These are phyloP conservation scores for Xylaria acuta DNA, from an alignment of 495 filamentous ascomycete species.

Conservation along the genomic window DNA sequence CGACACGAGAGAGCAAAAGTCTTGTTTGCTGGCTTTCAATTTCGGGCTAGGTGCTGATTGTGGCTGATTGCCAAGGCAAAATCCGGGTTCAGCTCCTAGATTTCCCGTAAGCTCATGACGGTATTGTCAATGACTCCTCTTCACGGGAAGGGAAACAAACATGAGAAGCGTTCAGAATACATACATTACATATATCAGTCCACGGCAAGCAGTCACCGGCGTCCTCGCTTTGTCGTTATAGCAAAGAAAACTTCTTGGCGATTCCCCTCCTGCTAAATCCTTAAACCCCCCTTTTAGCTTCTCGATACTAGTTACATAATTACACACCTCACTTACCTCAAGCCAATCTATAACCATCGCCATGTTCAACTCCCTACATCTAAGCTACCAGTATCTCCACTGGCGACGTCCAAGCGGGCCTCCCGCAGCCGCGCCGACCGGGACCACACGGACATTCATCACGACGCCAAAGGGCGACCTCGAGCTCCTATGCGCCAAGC, in stretches of 20 bases:
- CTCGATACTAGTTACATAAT: background rate
- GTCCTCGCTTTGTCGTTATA: background rate
- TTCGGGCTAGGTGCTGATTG: background rate
- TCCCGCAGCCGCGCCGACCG: conserved; percentile 37
- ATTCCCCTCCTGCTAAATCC: background rate
- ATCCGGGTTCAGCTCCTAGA: background rate
- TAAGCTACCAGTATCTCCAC: conserved; percentile 40
- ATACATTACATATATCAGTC: background rate
- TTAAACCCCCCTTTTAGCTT: background rate
- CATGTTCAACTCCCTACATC: conserved; percentile 27
- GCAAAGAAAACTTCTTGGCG: background rate
- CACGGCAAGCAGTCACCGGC: background rate
- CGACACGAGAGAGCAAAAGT: background rate
- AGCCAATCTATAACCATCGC: background rate
- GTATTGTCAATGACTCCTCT: background rate
- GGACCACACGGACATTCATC: conserved; percentile 43
- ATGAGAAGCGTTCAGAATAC: background rate
- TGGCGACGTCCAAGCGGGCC: conserved; percentile 32
- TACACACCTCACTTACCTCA: background rate
- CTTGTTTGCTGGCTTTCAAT: background rate
- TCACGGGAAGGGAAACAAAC: background rate
- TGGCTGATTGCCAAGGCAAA: conserved; percentile 12
- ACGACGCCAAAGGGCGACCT: conserved; percentile 46
- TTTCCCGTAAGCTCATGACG: conserved; percentile 7
- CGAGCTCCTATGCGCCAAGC: conserved; percentile 47